These are phyloP conservation scores for Chloris gayana DNA, from an alignment of 176 grass and related monocot genomes.

Conservation along the genomic window DNA sequence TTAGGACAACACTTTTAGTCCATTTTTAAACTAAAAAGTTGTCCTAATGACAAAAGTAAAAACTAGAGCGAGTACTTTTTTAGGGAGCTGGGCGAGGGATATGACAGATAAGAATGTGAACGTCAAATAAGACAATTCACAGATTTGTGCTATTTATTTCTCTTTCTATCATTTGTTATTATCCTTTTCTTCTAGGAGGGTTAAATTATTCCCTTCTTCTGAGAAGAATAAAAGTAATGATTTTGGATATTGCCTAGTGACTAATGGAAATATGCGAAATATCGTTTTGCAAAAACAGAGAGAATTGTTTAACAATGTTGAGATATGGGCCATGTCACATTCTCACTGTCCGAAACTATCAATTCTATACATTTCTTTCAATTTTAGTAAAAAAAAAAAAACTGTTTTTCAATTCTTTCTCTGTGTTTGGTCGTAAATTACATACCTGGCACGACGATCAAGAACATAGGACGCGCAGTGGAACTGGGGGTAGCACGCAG, in stretches of 20 bases:
- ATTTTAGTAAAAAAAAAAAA: background rate
- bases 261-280: too few species aligned
- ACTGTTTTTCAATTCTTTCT: background rate
- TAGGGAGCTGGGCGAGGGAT: background rate
- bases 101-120: slow-evolving; percentile 11
- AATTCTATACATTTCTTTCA: background rate
- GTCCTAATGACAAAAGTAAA: too few species aligned
- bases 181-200: too few species aligned
- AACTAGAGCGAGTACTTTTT: background rate
- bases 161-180: too few species aligned
- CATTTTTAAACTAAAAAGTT: too few species aligned
- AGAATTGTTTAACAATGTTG: background rate
- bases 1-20: too few species aligned
- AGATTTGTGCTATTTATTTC: background rate
- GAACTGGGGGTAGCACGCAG: background rate
- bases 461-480: slow-evolving; percentile 13
- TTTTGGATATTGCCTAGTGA: too few species aligned
- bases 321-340: background rate
- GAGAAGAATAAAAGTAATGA: too few species aligned
- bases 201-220: too few species aligned
- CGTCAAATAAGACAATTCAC: slow-evolving; percentile 3
- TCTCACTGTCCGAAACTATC: background rate
- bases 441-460: background rate
- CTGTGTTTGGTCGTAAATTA: background rate
- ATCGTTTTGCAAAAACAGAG: background rate